A percentile compares a stretch with the other conserved stretches of the same genome.
Conservation (phyloP, 2,329 filamentous ascomycete genomes). For the Tympanopsis confertula region DNA sequence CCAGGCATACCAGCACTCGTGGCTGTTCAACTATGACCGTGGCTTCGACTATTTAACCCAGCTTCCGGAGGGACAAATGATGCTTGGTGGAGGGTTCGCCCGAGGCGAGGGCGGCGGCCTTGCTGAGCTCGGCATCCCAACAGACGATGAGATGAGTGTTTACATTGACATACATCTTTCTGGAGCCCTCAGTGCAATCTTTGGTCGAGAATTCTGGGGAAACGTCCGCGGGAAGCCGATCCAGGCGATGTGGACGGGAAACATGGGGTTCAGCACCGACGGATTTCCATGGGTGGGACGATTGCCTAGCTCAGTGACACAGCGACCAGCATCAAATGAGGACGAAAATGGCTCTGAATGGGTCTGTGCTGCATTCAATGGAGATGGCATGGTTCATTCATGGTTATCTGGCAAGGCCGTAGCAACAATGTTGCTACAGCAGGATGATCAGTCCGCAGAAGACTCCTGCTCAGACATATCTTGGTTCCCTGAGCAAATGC, state of each 20-base stretch:
- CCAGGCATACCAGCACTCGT: conserved; percentile 13
- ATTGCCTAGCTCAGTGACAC: not conserved
- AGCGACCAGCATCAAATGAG: not conserved
- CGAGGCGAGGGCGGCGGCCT: conserved; percentile 10
- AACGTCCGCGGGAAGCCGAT: conserved; percentile 9
- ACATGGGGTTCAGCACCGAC: not conserved
- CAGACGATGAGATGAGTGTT: conserved; percentile 10
- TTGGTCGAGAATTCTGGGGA: conserved; percentile 13
- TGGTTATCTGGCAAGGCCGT: conserved; percentile 16
- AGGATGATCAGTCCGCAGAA: conserved; percentile 5
- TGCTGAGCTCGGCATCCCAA: conserved; percentile 12
- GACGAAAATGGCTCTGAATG: conserved; percentile 9
- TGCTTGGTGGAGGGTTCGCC: conserved; percentile 17
- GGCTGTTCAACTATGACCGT: conserved; percentile 16
- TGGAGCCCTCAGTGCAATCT: conserved; percentile 11
- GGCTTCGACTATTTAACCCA: conserved; percentile 20
- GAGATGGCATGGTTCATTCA: conserved; percentile 16
- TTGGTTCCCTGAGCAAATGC: conserved; percentile 16
- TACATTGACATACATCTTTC: conserved; percentile 14
- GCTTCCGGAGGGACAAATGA: conserved; percentile 13
- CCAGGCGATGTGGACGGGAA: conserved; percentile 1
- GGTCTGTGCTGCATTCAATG: conserved; percentile 12
- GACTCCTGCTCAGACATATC: conserved; percentile 6
- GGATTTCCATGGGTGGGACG: not conserved
- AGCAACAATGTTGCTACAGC: not conserved